These are phyloP conservation scores for Microbotryum silenes-acaulis DNA, from an alignment of 1,284 basidiomycete species.

Conservation along the genomic window DNA sequence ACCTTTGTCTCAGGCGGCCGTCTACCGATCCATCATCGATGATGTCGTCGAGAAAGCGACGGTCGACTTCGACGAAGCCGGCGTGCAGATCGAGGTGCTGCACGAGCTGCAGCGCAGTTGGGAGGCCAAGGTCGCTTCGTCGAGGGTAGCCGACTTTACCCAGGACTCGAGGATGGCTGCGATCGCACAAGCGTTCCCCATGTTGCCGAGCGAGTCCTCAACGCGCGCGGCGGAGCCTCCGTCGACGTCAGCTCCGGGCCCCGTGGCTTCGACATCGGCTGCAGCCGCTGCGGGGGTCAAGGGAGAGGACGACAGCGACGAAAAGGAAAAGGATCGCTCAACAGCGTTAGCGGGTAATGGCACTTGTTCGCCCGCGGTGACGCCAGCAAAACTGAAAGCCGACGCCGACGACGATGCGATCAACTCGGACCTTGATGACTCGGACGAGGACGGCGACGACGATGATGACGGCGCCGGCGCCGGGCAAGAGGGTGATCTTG, in stretches of 20 bases:
- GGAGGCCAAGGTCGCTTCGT: conserved; percentile 85
- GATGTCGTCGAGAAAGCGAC: conserved; percentile 84
- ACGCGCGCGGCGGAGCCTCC: conserved; percentile 2
- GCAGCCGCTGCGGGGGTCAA: not conserved
- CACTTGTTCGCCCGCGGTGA: conserved; percentile 11
- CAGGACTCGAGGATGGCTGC: conserved; percentile 38
- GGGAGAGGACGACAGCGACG: conserved; percentile 5
- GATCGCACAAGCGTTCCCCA: conserved; percentile 19
- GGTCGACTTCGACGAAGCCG: conserved; percentile 94
- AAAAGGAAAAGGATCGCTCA: not conserved
- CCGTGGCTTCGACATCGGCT: not conserved
- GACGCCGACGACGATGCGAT: conserved; percentile 66
- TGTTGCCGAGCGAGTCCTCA: conserved; percentile 3
- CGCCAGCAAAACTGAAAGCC: conserved; percentile 34
- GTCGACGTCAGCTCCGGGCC: conserved; percentile 7
- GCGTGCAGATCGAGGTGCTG: conserved; percentile 84
- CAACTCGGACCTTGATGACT: conserved; percentile 92
- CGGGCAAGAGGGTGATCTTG: conserved; percentile 65
- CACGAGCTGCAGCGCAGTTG: conserved; percentile 90
- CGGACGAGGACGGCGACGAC: conserved; percentile 59
- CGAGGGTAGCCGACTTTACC: conserved; percentile 83
- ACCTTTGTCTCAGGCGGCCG: conserved; percentile 57
- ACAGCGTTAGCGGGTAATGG: conserved; percentile 1
- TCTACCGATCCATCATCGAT: conserved; percentile 92
- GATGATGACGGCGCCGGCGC: conserved; percentile 59